These are phyloP conservation scores for Ogataea paradorogensis DNA, from an alignment of 805 yeast species.

Conservation along the genomic window DNA sequence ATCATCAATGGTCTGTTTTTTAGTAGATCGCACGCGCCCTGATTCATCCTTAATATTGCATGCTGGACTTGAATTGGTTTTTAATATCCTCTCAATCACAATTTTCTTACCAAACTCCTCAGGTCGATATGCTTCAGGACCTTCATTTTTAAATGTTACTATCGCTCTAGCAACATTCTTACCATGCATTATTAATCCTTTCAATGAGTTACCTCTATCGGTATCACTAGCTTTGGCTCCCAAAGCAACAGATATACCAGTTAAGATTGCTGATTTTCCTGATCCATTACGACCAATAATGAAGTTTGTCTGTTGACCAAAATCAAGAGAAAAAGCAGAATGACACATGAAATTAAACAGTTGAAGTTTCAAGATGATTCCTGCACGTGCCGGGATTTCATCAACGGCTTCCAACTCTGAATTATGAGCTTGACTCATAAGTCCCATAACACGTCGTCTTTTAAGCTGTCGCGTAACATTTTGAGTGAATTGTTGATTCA, in stretches of 20 bases:
- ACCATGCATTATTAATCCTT: slow-evolving; percentile 75
- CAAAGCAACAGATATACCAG: slow-evolving; percentile 82
- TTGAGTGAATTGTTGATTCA: slow-evolving; percentile 30
- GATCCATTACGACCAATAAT: slow-evolving; percentile 89
- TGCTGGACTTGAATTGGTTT: slow-evolving; percentile 46
- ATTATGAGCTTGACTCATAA: slow-evolving; percentile 25
- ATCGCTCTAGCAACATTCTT: slow-evolving; percentile 62
- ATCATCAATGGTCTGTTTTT: slow-evolving; percentile 61
- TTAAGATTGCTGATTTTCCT: slow-evolving; percentile 84
- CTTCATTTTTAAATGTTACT: slow-evolving; percentile 62
- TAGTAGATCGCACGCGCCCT: slow-evolving; percentile 55
- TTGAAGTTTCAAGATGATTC: slow-evolving; percentile 61
- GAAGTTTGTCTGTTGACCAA: slow-evolving; percentile 81
- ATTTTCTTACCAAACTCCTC: slow-evolving; percentile 68
- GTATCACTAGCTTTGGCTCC: slow-evolving; percentile 90
- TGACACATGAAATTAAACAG: slow-evolving; percentile 89
- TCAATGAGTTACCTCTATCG: slow-evolving; percentile 72
- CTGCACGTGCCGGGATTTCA: slow-evolving; percentile 47
- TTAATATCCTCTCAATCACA: slow-evolving; percentile 64
- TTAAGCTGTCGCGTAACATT: slow-evolving; percentile 24
- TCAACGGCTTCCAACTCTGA: slow-evolving; percentile 14
- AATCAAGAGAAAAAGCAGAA: slow-evolving; percentile 65
- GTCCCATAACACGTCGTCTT: slow-evolving; percentile 17
- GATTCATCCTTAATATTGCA: slow-evolving; percentile 54
- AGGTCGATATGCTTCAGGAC: slow-evolving; percentile 61